Evolutionary conservation across 1,284 basidiomycete species (phyloP).

Genomic region (Trichosporon sp.): DNA sequence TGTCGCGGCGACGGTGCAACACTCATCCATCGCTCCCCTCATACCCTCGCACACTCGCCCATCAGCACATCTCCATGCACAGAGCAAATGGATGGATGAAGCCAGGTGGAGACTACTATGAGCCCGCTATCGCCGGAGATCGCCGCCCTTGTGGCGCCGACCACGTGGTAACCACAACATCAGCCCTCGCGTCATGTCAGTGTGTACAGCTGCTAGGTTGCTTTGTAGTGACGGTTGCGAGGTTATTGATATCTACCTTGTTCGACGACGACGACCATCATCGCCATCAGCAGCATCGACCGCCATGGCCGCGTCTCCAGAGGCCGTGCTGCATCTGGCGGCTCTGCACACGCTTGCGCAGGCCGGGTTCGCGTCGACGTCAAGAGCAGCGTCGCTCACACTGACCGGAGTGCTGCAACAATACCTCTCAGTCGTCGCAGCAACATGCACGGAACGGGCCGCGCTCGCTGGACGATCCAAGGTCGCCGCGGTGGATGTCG

Average conservation of each 20-base stretch:
- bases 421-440: slow-evolving; percentile 37
- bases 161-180: not conserved
- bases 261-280: not conserved
- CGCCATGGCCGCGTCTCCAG: slow-evolving; percentile 30
- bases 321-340: slow-evolving; percentile 41
- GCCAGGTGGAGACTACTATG: not conserved
- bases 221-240: not conserved
- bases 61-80: not conserved
- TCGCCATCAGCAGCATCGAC: not conserved
- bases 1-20: too few relatives aligned
- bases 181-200: slow-evolving; percentile 1
- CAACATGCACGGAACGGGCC: slow-evolving; percentile 35
- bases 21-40: too few relatives aligned
- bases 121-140: not conserved
- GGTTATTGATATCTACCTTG: not conserved
- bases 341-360: slow-evolving; percentile 37
- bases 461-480: slow-evolving; percentile 38
- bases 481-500: slow-evolving; percentile 38
- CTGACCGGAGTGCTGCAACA: slow-evolving; percentile 31
- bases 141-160: not conserved
- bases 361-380: slow-evolving; percentile 43
- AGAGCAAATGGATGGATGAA: not conserved
- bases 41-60: not conserved
- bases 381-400: slow-evolving; percentile 36
- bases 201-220: too few relatives aligned